Evolutionary conservation across 2,329 filamentous ascomycete species (phyloP).

Genomic region (Emergomyces pasteurianus): DNA sequence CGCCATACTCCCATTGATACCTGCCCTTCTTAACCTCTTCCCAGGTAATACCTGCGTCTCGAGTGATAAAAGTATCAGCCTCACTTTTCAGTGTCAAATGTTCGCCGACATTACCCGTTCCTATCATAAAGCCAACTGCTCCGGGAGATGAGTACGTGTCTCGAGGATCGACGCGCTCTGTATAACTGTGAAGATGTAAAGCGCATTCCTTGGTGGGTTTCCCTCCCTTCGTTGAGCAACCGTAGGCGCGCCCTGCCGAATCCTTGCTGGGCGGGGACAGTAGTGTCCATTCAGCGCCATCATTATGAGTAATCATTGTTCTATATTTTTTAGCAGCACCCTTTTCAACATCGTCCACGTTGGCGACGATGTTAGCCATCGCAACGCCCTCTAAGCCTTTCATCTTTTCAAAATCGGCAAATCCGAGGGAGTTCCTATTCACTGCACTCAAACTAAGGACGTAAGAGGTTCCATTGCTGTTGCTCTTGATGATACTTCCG

Average conservation of each 20-base stretch:
- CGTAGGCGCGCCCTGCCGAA: slow-evolving; percentile 57
- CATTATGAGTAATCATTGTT: slow-evolving; percentile 91
- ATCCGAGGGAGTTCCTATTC: slow-evolving; percentile 65
- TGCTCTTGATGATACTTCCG: slow-evolving; percentile 90
- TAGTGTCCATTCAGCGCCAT: slow-evolving; percentile 76
- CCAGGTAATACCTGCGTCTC: slow-evolving; percentile 86
- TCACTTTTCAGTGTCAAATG: slow-evolving; percentile 55
- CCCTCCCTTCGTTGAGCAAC: slow-evolving; percentile 50
- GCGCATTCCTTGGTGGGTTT: slow-evolving; percentile 54
- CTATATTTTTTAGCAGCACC: slow-evolving; percentile 67
- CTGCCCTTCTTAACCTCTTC: slow-evolving; percentile 71
- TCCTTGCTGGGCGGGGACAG: slow-evolving; percentile 62
- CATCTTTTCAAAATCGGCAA: slow-evolving; percentile 95
- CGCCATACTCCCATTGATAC: slow-evolving; percentile 91
- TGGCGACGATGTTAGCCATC: slow-evolving; percentile 74
- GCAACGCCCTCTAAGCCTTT: slow-evolving; percentile 81
- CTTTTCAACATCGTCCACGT: slow-evolving; percentile 51
- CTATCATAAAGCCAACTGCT: slow-evolving; percentile 84
- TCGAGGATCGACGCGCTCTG: slow-evolving; percentile 67
- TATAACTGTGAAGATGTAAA: slow-evolving; percentile 90
- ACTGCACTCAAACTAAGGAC: slow-evolving; percentile 70
- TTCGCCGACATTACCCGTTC: slow-evolving; percentile 77
- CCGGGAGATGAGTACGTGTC: slow-evolving; percentile 82
- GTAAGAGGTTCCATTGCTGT: slow-evolving; percentile 95
- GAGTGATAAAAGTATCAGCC: slow-evolving; percentile 81